Conservation (phyloP, 2,329 filamentous ascomycete species). For the Fusarium sp. region DNA sequence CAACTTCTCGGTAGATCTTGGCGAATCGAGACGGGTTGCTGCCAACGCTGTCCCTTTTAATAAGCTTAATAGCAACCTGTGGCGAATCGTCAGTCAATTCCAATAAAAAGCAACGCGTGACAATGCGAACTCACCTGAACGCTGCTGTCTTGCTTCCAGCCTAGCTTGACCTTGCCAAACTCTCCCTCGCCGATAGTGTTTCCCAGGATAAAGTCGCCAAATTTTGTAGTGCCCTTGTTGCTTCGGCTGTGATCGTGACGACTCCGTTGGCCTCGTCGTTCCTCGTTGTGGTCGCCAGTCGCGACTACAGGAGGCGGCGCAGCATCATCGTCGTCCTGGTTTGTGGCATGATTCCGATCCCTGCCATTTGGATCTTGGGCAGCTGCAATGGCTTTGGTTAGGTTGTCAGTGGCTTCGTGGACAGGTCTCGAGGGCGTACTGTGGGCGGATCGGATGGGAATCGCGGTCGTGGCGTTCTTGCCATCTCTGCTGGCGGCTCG, state of each 20-base stretch:
- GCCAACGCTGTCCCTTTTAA: conserved; percentile 90
- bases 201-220: conserved; percentile 95
- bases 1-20: conserved; percentile 98
- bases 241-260: conserved; percentile 67
- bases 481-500: conserved; percentile 56
- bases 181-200: conserved; percentile 98
- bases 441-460: conserved; percentile 60
- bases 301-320: conserved; percentile 59
- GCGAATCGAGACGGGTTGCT: conserved; percentile 89
- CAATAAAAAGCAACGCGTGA: neutral
- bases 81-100: conserved; percentile 21
- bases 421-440: conserved; percentile 66
- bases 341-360: conserved; percentile 42
- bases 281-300: conserved; percentile 59
- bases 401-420: conserved; percentile 82
- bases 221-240: conserved; percentile 80
- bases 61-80: conserved; percentile 96
- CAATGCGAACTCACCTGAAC: conserved; percentile 70
- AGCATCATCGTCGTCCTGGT: conserved; percentile 52
- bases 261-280: conserved; percentile 64
- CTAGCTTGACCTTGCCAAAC: conserved; percentile 98
- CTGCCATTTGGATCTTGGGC: conserved; percentile 48
- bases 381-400: conserved; percentile 75
- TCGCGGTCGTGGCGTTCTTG: conserved; percentile 51
- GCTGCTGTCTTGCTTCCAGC: conserved; percentile 96